Conservation (phyloP, 805 yeast genomes). For the Helenozyma rhizophorensis region DNA sequence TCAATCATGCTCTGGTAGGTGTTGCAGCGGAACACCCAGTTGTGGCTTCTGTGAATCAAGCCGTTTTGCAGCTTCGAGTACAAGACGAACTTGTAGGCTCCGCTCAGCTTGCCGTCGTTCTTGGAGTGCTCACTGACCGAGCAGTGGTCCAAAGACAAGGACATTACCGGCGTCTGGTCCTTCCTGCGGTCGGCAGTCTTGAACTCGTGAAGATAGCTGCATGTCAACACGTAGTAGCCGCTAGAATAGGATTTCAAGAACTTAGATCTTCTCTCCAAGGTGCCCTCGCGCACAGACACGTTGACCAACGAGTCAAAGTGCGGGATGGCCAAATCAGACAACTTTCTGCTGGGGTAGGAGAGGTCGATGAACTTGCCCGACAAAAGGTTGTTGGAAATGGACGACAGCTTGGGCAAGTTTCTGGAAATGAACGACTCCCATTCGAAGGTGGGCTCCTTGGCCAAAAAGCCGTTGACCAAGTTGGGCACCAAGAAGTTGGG, state of each 20-base stretch:
- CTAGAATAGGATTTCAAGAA: conserved; percentile 85
- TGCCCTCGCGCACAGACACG: conserved; percentile 63
- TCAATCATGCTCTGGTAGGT: conserved; percentile 71
- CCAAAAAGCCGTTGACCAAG: conserved; percentile 51
- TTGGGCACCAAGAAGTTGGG: conserved; percentile 62
- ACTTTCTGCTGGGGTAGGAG: conserved; percentile 32
- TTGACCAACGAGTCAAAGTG: conserved; percentile 69
- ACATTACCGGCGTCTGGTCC: conserved; percentile 80
- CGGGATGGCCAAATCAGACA: conserved; percentile 56
- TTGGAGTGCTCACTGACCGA: conserved; percentile 78
- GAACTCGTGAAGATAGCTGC: conserved; percentile 86
- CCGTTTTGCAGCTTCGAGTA: conserved; percentile 69
- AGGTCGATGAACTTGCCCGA: conserved; percentile 40
- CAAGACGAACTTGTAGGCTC: conserved; percentile 72
- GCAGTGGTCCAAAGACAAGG: conserved; percentile 74
- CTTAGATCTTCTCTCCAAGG: conserved; percentile 85
- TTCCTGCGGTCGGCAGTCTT: conserved; percentile 75
- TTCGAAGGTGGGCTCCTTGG: conserved; percentile 76
- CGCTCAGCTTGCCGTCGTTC: conserved; percentile 54
- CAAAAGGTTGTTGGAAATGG: conserved; percentile 20
- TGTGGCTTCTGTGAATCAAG: conserved; percentile 74
- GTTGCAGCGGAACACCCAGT: conserved; percentile 93
- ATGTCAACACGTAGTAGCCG: conserved; percentile 89
- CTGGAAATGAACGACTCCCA: conserved; percentile 81
- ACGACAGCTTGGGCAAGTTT: conserved; percentile 43